These are phyloP conservation scores for Carex parvula DNA, from an alignment of 176 grass and related monocot genomes.

Conservation along the genomic window DNA sequence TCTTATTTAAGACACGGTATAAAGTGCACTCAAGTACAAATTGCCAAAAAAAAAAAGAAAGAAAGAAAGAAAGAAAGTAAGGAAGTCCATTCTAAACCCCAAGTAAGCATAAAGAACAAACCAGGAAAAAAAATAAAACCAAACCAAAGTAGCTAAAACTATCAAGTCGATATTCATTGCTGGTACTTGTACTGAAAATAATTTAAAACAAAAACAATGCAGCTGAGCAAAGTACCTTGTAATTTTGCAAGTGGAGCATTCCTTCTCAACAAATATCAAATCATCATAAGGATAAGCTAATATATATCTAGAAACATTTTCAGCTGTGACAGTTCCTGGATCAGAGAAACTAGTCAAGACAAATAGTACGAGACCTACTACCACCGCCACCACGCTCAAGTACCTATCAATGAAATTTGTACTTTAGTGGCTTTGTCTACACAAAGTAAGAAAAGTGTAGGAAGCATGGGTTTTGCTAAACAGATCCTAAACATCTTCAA, in stretches of 20 bases:
- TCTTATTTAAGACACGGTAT: neutral
- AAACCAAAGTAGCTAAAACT: neutral
- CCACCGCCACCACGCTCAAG: constrained; percentile 52
- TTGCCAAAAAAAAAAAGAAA: neutral
- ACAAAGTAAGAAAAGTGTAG: neutral
- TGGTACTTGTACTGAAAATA: constrained; percentile 5
- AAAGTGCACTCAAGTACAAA: neutral
- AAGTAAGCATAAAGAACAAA: constrained; percentile 6
- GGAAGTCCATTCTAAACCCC: neutral
- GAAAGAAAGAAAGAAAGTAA: neutral
- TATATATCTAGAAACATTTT: constrained; percentile 80
- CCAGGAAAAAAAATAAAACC: neutral
- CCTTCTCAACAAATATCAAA: constrained; percentile 78
- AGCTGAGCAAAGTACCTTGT: constrained; percentile 42
- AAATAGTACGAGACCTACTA: constrained; percentile 71
- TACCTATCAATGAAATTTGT: constrained; percentile 42
- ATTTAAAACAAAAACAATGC: neutral
- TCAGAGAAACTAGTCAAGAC: constrained; percentile 97
- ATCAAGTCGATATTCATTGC: neutral
- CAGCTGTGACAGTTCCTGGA: constrained; percentile 80
- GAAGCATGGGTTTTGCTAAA: neutral
- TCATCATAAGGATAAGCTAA: constrained; percentile 85
- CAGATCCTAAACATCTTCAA: neutral
- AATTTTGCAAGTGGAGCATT: constrained; percentile 97
- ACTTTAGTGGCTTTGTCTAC: neutral